phyloP scores from a whole-genome alignment of 305 asterid genomes.

The Solanum hybrid region DNA sequence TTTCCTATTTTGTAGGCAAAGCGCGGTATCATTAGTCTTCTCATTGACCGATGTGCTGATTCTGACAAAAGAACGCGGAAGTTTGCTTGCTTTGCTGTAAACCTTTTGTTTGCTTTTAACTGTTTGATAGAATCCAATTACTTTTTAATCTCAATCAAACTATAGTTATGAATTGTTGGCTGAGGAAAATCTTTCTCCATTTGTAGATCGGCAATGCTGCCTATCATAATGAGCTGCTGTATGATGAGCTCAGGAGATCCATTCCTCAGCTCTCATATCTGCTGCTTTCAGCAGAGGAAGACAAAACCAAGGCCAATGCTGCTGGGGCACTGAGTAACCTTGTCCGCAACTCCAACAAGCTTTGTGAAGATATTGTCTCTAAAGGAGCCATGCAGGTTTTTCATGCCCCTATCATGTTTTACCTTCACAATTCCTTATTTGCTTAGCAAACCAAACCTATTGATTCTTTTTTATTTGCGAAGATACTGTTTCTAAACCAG shows the following conservation, averaged over 20 bases:
- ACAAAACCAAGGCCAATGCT: slow-evolving; percentile 97
- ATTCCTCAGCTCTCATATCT: slow-evolving; percentile 75
- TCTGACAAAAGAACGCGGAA: slow-evolving; percentile 86
- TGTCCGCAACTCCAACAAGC: slow-evolving; percentile 90
- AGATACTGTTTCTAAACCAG: not conserved
- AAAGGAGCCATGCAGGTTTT: slow-evolving; percentile 94
- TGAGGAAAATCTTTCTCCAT: slow-evolving; percentile 15
- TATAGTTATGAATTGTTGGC: slow-evolving; percentile 1
- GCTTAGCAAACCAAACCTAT: not conserved
- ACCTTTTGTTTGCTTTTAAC: slow-evolving; percentile 8
- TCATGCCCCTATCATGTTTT: not conserved
- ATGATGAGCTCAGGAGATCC: slow-evolving; percentile 83
- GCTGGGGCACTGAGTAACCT: slow-evolving; percentile 99
- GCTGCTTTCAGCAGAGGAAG: slow-evolving; percentile 84
- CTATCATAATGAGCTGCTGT: slow-evolving; percentile 77
- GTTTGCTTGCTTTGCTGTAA: slow-evolving; percentile 98
- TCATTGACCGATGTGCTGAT: slow-evolving; percentile 87
- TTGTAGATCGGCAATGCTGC: slow-evolving; percentile 98
- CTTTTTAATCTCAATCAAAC: not conserved
- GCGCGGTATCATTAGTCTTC: slow-evolving; percentile 52
- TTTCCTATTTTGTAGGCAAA: slow-evolving; percentile 44
- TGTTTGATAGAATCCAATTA: not conserved
- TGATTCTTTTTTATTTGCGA: not conserved
- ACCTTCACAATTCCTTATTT: not conserved
- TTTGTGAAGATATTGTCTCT: slow-evolving; percentile 88